Evolutionary conservation across 2,329 filamentous ascomycete genomes (phyloP), one percentile per base, ranked within the genome.

Genomic region (Arthrobotrys megalospora): DNA sequence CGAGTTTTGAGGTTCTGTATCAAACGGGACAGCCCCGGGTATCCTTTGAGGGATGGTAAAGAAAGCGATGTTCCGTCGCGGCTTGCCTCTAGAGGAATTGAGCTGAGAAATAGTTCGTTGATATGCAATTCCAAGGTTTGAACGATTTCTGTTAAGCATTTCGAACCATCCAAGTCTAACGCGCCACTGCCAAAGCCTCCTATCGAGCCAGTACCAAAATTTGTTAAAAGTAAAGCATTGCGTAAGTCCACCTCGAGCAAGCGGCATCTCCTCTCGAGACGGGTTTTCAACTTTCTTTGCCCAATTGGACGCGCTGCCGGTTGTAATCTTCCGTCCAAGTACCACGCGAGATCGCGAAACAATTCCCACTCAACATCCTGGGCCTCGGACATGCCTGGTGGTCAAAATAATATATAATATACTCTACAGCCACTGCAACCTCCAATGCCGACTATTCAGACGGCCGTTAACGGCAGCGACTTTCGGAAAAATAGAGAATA

Each of bases 161-260:
- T 14, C 6, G 3, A 6, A 1, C 10, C 50, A 12, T 16, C 12
- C 28, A 36, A 28, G 6, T 36, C 50, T 19, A 6, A 55, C 1
- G 4, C 6, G 19, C 6, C 14, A 16, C 8, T 4, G 12, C 36
- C 28, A 36, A 3, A 19, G 3, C 12, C 6, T 19, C 8, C 36
- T 12, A 36, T 1, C 19, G 43, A 14, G 55, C 11, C 7, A 14
- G 5, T 45, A 24, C 28, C 14, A 14, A 45, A 43, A 7, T 62
- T 62, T 32, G 24, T 28, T 14, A 32, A 1, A 16, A 62, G 21
- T 2, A 62, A 16, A 12, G 19, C 41, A 14, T 45, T 5, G 10
- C 55, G 55, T 12, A 62, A 62, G 2, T 45, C 34, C 14, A 45
- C 24, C 12, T 62, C 55, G 12, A 62, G 55, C 14, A 28, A 7